phyloP scores from a whole-genome alignment of 106 monocot species.

The Dactylorhiza incarnata region DNA sequence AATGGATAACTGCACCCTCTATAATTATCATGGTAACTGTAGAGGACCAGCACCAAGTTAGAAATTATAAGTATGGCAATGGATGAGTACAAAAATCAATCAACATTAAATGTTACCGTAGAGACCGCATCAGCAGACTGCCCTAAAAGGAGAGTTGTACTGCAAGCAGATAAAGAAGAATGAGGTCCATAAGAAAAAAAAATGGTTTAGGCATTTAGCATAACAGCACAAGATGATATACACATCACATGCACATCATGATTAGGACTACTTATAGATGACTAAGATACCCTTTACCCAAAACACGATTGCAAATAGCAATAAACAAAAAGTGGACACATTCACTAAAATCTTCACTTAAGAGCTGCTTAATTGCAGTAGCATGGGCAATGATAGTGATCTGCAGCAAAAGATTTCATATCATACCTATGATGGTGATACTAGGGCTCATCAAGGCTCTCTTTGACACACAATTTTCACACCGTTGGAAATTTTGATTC shows the following conservation, averaged over 20 bases:
- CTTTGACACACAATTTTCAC: no score
- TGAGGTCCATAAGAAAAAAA: background rate
- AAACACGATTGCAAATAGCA: background rate
- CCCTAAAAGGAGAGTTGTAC: background rate
- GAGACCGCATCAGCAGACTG: background rate
- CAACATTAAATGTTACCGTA: background rate
- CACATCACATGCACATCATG: background rate
- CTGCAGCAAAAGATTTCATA: slow-evolving; percentile 1
- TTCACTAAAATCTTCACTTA: background rate
- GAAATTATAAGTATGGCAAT: no score
- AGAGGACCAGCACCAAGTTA: no score
- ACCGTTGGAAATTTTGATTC: no score
- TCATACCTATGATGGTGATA: slow-evolving; percentile 9
- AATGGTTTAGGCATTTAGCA: background rate
- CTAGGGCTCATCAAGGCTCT: background rate
- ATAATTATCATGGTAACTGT: no score
- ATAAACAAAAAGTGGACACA: background rate
- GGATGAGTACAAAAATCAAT: background rate
- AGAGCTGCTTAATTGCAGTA: background rate
- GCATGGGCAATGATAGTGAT: slow-evolving; percentile 15
- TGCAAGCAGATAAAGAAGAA: background rate
- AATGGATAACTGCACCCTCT: no score
- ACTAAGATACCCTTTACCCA: background rate
- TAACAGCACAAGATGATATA: background rate
- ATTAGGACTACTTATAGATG: background rate